phyloP scores from a whole-genome alignment of 352 stramenopile genomes.

The Pythium monospermum region DNA sequence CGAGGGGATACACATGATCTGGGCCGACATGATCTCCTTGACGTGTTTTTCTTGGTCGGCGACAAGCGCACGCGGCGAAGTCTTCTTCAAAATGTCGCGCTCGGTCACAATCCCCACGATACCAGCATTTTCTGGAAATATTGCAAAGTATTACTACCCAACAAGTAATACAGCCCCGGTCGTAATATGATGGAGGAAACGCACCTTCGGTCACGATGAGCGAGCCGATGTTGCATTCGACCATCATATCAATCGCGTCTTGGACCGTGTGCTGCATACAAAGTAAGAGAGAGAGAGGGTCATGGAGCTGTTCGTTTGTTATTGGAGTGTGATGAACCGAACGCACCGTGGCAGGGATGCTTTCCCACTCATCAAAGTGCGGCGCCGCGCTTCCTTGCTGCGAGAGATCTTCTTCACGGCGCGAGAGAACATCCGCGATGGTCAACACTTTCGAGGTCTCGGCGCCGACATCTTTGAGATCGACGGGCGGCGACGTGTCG shows the following conservation, averaged over 20 bases:
- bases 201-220: constrained; percentile 76
- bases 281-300: constrained; percentile 1
- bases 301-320: too few relatives aligned
- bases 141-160: neutral
- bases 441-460: constrained; percentile 66
- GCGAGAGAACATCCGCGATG: constrained; percentile 64
- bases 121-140: constrained; percentile 34
- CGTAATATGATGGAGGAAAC: neutral
- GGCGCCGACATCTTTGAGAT: constrained; percentile 46
- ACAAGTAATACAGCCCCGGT: too few relatives aligned
- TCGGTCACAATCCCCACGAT: constrained; percentile 84
- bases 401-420: constrained; percentile 47
- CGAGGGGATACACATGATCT: constrained; percentile 83
- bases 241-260: constrained; percentile 72
- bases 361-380: constrained; percentile 75
- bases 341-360: constrained; percentile 53
- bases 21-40: constrained; percentile 78
- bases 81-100: constrained; percentile 78
- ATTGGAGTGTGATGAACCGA: too few relatives aligned
- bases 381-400: constrained; percentile 22
- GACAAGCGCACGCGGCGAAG: constrained; percentile 41
- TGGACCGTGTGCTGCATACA: constrained; percentile 62
- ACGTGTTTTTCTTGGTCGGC: constrained; percentile 46
- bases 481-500: constrained; percentile 22
- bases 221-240: constrained; percentile 72